Evolutionary conservation across 805 yeast species (phyloP).

Genomic region (Diddensiella transvaalensis): DNA sequence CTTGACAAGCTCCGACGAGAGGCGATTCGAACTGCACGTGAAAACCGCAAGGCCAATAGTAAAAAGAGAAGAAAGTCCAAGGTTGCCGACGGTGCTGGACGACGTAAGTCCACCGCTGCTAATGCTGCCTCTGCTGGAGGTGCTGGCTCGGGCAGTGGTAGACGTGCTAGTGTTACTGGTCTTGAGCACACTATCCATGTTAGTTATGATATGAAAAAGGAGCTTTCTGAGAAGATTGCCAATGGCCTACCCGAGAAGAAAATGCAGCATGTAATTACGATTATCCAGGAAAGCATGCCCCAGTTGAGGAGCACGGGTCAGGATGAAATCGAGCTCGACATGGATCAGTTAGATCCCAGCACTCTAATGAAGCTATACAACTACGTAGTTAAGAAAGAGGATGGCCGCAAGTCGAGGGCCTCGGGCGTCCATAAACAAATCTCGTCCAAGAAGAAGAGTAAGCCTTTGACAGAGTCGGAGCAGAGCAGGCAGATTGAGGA

Average conservation of each 20-base stretch:
- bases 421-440: conserved; percentile 12
- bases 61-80: conserved; percentile 35
- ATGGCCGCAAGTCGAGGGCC: conserved; percentile 15
- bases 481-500: conserved; percentile 64
- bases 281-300: conserved; percentile 75
- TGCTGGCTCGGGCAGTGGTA: conserved; percentile 22
- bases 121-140: conserved; percentile 19
- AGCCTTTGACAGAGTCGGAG: conserved; percentile 62
- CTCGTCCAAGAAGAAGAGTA: conserved; percentile 44
- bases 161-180: conserved; percentile 16
- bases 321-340: conserved; percentile 94
- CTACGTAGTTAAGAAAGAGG: conserved; percentile 60
- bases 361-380: conserved; percentile 81
- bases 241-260: conserved; percentile 69
- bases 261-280: conserved; percentile 75
- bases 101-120: conserved; percentile 15
- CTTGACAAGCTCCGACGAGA: conserved; percentile 74
- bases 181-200: conserved; percentile 40
- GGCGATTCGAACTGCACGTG: conserved; percentile 20
- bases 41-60: conserved; percentile 55
- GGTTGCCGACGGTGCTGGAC: conserved; percentile 6
- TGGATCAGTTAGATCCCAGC: conserved; percentile 83
- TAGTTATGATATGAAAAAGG: conserved; percentile 95
- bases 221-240: conserved; percentile 80
- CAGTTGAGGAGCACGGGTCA: conserved; percentile 56